Evolutionary conservation across 202 grass and related monocot species (phyloP), one percentile per base, ranked within the genome.

Genomic region (Elaeis oleifera): DNA sequence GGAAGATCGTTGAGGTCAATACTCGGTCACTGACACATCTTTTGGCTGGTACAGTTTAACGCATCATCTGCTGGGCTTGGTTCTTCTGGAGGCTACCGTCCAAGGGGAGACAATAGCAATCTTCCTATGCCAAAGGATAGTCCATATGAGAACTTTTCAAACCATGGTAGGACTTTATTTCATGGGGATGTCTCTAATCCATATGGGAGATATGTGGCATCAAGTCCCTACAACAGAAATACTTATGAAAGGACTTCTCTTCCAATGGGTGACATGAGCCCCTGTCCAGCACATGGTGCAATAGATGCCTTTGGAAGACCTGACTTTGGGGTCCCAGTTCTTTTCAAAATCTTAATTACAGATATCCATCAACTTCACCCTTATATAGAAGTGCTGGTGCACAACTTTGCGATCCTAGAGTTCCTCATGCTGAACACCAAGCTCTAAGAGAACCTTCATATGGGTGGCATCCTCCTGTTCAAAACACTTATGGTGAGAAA

Each of bases 401-500:
- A 72, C 62, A 76, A 0, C 17, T 26, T 18, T 31, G 27, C 58
- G 58, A 69, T 28, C 67, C 64, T 26, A 18, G 50, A 54, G 17
- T 17, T 54, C 58, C 75, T 54, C 58, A 64, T 59, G 49, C 31
- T 58, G 72, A 15, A 54, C 53, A 51, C 57, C 63, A 28, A 58
- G 20, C 51, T 32, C 22, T 54, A 3, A 65, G 53, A 72, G 72
- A 23, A 65, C 68, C 54, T 66, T 31, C 29, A 50, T 65, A 39
- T 50, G 77, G 76, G 26, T 19, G 14, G 51, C 71, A 44, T 49
- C 66, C 64, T 18, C 56, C 56, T 63, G 60, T 32, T 64, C 71
- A 73, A 31, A 62, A 73, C 23, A 65, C 63, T 70, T 56, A 63
- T 63, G 68, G 86, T 76, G 76, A 51, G 67, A 36, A 63, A 68